phyloP scores from a whole-genome alignment of 345 rosid genomes.

The Lepidium sativum region DNA sequence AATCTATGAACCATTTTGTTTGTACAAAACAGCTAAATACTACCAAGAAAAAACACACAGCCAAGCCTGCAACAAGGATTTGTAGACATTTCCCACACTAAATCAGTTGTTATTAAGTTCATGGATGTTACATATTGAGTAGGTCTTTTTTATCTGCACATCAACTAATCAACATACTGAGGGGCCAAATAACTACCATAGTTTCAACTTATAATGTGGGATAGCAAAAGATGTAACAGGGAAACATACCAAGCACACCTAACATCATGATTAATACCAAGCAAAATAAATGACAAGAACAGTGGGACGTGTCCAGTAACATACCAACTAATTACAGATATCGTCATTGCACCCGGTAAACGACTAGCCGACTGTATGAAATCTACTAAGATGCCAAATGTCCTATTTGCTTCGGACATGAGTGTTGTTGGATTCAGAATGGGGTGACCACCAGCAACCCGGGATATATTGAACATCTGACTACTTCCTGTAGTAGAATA shows the following conservation, averaged over 20 bases:
- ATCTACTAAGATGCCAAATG: slow-evolving; percentile 46
- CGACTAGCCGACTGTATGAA: slow-evolving; percentile 48
- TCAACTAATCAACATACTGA: background rate
- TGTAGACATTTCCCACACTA: background rate
- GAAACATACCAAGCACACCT: slow-evolving; percentile 2
- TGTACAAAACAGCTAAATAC: background rate
- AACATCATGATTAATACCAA: background rate
- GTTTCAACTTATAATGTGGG: background rate
- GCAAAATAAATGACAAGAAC: slow-evolving; percentile 4
- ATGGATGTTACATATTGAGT: background rate
- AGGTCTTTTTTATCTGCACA: background rate
- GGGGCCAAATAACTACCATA: background rate
- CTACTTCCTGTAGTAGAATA: slow-evolving; percentile 40
- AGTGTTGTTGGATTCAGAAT: slow-evolving; percentile 53
- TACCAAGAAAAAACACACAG: background rate
- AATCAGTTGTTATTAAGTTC: slow-evolving; percentile 2
- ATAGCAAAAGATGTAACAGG: slow-evolving; percentile 6
- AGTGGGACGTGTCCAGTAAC: slow-evolving; percentile 29
- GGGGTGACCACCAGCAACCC: slow-evolving; percentile 68
- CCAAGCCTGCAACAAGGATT: background rate
- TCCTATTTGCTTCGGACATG: slow-evolving; percentile 58
- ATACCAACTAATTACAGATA: slow-evolving; percentile 76
- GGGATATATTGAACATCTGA: slow-evolving; percentile 57
- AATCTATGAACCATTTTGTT: background rate
- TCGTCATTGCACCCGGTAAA: slow-evolving; percentile 61